Evolutionary conservation across 2,329 filamentous ascomycete species (phyloP), one percentile per base, ranked within the genome.

Genomic region (Fusarium foetens): DNA sequence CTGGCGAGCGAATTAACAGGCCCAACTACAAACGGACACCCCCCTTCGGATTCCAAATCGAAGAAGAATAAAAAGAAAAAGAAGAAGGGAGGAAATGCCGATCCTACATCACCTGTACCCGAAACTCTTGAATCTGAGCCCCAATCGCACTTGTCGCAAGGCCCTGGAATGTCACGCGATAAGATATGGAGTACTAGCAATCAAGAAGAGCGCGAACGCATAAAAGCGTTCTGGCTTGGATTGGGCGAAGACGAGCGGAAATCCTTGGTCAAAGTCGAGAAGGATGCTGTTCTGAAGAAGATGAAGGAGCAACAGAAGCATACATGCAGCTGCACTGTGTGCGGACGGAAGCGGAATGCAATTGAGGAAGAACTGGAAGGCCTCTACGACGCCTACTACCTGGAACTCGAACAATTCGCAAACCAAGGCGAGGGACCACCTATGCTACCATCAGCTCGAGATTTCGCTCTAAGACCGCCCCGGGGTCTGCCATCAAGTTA

Each of bases 261-360:
- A 80, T 96, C 94, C 21, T 86, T 99, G 51, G 94, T 99, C 79
- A 98, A 98, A 83, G 95, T 99, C 35, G 96, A 99, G 83, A 99
- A 99, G 84, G 95, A 99, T 82, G 95, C 96, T 12, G 96, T 99
- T 1, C 85, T 99, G 63, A 94, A 94, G 79, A 99, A 99, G 86
- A 99, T 99, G 96, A 99, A 99, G 86, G 96, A 99, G 82, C 96
- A 99, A 82, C 96, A 99, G 82, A 98, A 98, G 83, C 95, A 98
- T 81, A 98, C 95, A 5, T 99, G 96, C 86, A 98, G 95, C 81
- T 99, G 96, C 83, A 97, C 94, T 8, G 95, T 99, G 43, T 99
- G 96, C 81, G 96, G 96, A 58, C 90, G 96, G 74, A 99, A 99
- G 85, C 91, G 96, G 59, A 97, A 93, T 17, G 96, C 96, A 42